Base-by-base conservation (phyloP, 257 asterid species). In the Ocimum tenuiflorum region DNA sequence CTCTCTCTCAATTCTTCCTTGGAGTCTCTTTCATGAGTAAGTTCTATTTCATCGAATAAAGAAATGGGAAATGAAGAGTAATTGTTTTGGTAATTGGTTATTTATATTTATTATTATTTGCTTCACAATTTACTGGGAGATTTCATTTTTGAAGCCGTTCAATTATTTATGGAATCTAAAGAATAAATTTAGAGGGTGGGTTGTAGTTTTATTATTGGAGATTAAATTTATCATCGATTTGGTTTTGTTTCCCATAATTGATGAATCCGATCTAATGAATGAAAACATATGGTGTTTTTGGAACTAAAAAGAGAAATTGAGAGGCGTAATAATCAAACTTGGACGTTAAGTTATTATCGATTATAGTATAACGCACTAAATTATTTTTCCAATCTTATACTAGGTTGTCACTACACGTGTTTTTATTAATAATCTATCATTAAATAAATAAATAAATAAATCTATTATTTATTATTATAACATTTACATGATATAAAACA, bases 1-100 rank as follows among this genome's bases (percentile, higher is more conserved):
- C 74, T 73, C 81, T 77, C 80, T 75, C 75, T 65, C 23, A 29
- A 33, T 61, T 23, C 38, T 22, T 41, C 52, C n/a, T n/a, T n/a
- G n/a, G 17, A 6, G 6, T 20, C 24, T 65, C 47, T 57, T 35
- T 67, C 47, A 41, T 11, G 13, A 39, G 52, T 13, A 43, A 19
- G 23, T 27, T 3, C 18, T 14, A 43, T 27, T 58, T 39, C 52
- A 12, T 60, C 38, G 12, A 20, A 19, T 19, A 20, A 3, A 14
- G 17, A 39, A 60, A 12, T 0, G 14, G 4, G 8, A 38, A 38
- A 12, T 19, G 19, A 12, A 39, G 52, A 41, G 4, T 20, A 38
- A 39, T 18, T 15, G 10, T 18, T 58, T 58, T 7, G 49, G 18
- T 18, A 31, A 56, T 55, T 55, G 31, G 31, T 55, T 57, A 33